Conservation (phyloP, 495 filamentous ascomycete genomes). For the Podospora pseudoanserina region DNA sequence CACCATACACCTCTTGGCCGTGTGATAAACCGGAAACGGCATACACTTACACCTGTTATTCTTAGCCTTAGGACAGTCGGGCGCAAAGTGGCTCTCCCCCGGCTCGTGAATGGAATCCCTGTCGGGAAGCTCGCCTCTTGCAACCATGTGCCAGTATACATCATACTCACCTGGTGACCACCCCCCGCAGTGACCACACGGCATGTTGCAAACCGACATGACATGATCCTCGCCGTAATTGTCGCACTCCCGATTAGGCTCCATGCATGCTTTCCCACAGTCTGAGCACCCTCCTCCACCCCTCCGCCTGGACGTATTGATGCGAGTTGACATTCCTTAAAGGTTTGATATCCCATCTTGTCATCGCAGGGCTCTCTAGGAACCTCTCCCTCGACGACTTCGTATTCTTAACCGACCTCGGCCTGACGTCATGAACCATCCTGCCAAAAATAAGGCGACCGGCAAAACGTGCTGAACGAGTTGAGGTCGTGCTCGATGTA, state of each 20-base stretch:
- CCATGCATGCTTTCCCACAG: no score
- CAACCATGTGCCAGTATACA: background rate
- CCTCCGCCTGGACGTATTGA: no score
- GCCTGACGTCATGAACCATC: no score
- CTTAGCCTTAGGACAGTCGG: constrained; percentile 28
- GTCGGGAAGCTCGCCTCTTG: background rate
- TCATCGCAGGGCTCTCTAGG: no score
- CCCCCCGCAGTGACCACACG: constrained; percentile 36
- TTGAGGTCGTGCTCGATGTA: no score
- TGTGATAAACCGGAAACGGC: constrained; percentile 38
- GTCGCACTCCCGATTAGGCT: constrained; percentile 18
- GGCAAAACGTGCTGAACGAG: no score
- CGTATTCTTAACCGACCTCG: no score
- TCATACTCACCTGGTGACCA: constrained; percentile 1
- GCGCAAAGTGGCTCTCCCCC: constrained; percentile 24
- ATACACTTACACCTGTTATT: constrained; percentile 39
- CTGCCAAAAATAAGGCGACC: no score
- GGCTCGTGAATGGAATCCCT: background rate
- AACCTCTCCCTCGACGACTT: no score
- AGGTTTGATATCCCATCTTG: no score
- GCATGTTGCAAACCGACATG: constrained; percentile 21
- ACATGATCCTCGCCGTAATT: constrained; percentile 33
- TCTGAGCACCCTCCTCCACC: no score
- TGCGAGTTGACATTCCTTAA: no score
- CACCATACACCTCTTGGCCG: constrained; percentile 28